Percentiles rank a stretch among this genome's conserved stretches.
phyloP scores from a whole-genome alignment of 23 red algal species.

The Gracilaria gracilis region DNA sequence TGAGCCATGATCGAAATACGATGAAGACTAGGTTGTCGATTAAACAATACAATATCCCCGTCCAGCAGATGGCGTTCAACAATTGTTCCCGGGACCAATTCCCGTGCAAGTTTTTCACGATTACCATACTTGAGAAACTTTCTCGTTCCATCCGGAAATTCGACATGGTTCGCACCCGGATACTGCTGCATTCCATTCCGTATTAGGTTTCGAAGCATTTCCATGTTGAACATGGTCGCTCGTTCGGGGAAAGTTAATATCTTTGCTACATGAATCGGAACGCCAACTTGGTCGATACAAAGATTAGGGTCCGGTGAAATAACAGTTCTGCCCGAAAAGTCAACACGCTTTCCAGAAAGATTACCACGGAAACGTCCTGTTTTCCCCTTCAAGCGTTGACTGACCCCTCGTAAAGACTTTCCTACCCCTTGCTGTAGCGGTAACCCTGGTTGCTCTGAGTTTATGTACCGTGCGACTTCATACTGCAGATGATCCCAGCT shows the following conservation, averaged over 20 bases:
- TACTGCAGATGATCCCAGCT: slow-evolving; percentile 89
- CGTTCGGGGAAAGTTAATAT: slow-evolving; percentile 90
- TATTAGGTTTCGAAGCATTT: slow-evolving; percentile 68
- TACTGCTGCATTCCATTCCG: slow-evolving; percentile 84
- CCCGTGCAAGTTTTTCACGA: slow-evolving; percentile 79
- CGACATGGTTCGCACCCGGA: slow-evolving; percentile 93
- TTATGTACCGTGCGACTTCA: slow-evolving; percentile 85
- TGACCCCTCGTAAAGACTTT: slow-evolving; percentile 82
- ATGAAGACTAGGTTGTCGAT: slow-evolving; percentile 98
- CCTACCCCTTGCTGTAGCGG: slow-evolving; percentile 60
- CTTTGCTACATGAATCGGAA: slow-evolving; percentile 83
- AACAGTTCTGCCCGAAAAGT: slow-evolving; percentile 95
- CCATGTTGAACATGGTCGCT: slow-evolving; percentile 87
- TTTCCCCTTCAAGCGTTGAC: slow-evolving; percentile 94
- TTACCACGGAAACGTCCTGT: slow-evolving; percentile 96
- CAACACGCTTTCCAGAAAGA: slow-evolving; percentile 95
- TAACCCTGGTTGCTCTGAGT: slow-evolving; percentile 83
- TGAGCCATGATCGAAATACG: slow-evolving; percentile 98
- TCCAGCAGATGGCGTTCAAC: slow-evolving; percentile 97
- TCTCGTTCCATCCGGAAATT: slow-evolving; percentile 83
- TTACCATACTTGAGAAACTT: slow-evolving; percentile 91
- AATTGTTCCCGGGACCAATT: slow-evolving; percentile 67
- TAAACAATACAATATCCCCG: slow-evolving; percentile 96
- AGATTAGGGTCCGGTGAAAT: slow-evolving; percentile 99
- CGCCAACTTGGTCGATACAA: slow-evolving; percentile 89